phyloP scores from a whole-genome alignment of 768 basidiomycete genomes.

The Rhizopogon sp. region DNA sequence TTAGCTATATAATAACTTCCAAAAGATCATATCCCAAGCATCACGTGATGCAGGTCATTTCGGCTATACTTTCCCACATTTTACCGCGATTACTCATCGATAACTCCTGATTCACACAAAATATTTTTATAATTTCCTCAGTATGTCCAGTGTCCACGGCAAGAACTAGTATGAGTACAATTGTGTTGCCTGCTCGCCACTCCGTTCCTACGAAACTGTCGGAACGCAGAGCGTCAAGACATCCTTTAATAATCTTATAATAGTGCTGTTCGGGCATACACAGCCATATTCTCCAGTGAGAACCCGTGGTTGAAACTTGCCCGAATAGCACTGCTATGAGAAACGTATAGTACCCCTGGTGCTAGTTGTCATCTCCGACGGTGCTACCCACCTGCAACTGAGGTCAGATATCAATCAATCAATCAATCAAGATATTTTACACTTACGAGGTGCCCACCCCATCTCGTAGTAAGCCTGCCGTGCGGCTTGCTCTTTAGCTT shows the following conservation, averaged over 20 bases:
- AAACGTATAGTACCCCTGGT: neutral
- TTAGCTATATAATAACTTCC: neutral
- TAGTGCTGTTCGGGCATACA: conserved; percentile 8
- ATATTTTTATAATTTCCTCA: too few relatives aligned
- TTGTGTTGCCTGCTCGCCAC: neutral
- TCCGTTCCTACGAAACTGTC: neutral
- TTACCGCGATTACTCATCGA: neutral
- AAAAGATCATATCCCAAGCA: conserved; percentile 1
- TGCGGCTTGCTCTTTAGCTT: conserved; percentile 76
- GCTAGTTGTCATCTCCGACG: neutral
- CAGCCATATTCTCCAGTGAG: conserved; percentile 6
- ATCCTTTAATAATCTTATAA: neutral
- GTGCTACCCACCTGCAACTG: neutral
- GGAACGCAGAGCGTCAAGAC: neutral
- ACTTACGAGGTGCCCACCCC: conserved; percentile 60
- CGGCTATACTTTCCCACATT: conserved; percentile 2
- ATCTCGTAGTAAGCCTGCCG: conserved; percentile 65
- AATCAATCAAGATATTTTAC: neutral
- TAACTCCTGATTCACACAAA: too few relatives aligned
- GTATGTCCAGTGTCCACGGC: too few relatives aligned
- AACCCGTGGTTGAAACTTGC: conserved; percentile 6
- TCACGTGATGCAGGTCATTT: neutral
- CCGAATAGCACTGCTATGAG: conserved; percentile 7
- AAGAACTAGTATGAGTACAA: too few relatives aligned
- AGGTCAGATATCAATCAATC: neutral